Base-by-base conservation (phyloP, 202 grass and related monocot genomes). In the Zoysia matrella region DNA sequence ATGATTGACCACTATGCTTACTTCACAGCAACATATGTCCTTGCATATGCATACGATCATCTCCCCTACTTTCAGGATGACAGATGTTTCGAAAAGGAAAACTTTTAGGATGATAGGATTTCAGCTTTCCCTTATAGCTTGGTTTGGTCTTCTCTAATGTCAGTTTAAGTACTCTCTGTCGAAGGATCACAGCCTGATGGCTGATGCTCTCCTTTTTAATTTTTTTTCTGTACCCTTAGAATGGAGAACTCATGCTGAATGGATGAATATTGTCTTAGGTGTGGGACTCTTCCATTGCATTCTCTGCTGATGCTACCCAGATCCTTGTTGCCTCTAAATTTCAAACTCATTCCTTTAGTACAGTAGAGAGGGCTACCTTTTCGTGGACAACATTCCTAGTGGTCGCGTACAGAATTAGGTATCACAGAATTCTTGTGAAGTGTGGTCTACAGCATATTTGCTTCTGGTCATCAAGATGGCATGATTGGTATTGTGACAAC, bases 391-490 rank as follows among this genome's bases (percentile, higher is more conserved):
- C 79, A 86, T 86, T 82, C 67, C 68, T 82, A 30, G 22, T 44
- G 39, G 16, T 15, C 52, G 46, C 22, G 44, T 68, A 72, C 83
- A 73, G 74, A 78, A 16, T 66, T 52, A 55, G 22, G 73, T 63
- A 52, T 63, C 88, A 89, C 74, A 63, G 4, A 49, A 82, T 82
- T 78, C 11, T 65, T 82, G 69, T 89, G 88, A 86, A 78, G 40
- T 82, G 60, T 51, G 62, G 60, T 7, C 4, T 52, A 67, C 4
- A 16, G 16, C 12, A 7, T 52, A 36, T 66, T 66, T 3, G 6
- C 67, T 60, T 77, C 73, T 14, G 60, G 63, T 77, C 87, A 86
- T 89, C 61, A 86, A 89, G 39, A 89, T 86, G 14, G 73, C 73
- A 63, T 89, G 87, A 64, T n/a, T 61, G 48, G 8, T 73, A 13